Base-by-base conservation (phyloP, 1,284 basidiomycete species). In the Pyrrhoderma lamaoense region DNA sequence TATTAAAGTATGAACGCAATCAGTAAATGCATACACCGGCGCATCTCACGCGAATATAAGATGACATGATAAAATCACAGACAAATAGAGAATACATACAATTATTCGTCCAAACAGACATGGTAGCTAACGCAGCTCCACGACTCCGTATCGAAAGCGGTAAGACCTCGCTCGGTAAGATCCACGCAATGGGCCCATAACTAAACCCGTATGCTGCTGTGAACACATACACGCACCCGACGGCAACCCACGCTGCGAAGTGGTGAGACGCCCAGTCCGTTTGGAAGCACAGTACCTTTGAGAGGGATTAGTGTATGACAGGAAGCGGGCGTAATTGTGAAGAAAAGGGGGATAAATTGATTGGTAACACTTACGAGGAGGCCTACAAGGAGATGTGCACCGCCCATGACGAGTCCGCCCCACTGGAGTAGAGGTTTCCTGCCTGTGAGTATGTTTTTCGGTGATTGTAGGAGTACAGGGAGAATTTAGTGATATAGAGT, bases 121-220 rank as follows among this genome's bases (percentile, higher is more conserved):
- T 82, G 1, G 89, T 90, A n/a, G 87, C 82, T 18, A 94, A 62
- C 19, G 87, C 79, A 3, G 92, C 89, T 56, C 91, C 92, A 63
- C 84, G 83, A 57, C 89, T 83, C 61, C 91, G 75, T 66, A 93
- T 80, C 7, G 88, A 86, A n/a, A 91, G 71, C 3, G 92, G 85
- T 67, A 93, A 93, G 19, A 94, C 83, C 66, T 91, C 89, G 57
- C 77, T 81, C 0, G 86, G 82, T 1, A 90, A 72, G 1, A 90
- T 79, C 89, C 91, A 94, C 9, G 83, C 87, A 57, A 90, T 79
- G 1, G 92, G 92, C 1, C 91, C 91, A 63, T 89, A 84, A 36
- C 86, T 89, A 40, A 82, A 68, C 2, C 90, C 89, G 63, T 92
- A 94, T 22, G 85, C 82, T 51, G 79, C 80, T 23, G 89, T 92